A percentile compares a stretch with the other conserved stretches of the same genome.
Conservation (phyloP, 306 rosid genomes). For the Dryas alaskensis region DNA sequence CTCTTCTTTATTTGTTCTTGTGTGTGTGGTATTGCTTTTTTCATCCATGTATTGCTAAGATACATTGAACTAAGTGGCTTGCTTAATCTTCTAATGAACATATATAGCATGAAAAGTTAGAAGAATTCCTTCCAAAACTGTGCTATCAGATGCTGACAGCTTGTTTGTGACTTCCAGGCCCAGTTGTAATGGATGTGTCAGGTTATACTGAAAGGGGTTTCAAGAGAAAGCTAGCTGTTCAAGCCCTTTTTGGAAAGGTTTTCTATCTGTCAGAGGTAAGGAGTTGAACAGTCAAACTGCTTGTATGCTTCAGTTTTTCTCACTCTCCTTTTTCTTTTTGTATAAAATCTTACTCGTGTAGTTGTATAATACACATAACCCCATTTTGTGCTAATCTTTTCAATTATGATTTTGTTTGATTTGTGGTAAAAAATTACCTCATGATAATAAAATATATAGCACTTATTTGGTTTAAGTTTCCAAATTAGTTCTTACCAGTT, state of each 20-base stretch:
- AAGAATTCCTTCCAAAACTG: not conserved
- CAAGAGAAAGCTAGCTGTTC: slow-evolving; percentile 93
- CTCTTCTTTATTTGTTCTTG: slow-evolving; percentile 7
- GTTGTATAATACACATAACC: not conserved
- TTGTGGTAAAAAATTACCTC: not conserved
- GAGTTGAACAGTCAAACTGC: slow-evolving; percentile 21
- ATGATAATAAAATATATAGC: not conserved
- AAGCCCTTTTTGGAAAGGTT: slow-evolving; percentile 85
- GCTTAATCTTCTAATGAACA: slow-evolving; percentile 7
- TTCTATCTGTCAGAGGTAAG: slow-evolving; percentile 91
- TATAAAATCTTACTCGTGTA: not conserved
- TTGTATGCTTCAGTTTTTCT: slow-evolving; percentile 2
- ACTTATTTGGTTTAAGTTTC: not conserved
- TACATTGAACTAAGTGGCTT: slow-evolving; percentile 9
- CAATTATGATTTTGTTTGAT: not conserved
- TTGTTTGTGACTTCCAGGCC: slow-evolving; percentile 58
- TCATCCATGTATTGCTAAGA: slow-evolving; percentile 6
- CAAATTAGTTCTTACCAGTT: not conserved
- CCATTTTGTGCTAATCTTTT: not conserved
- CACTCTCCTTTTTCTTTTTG: not conserved
- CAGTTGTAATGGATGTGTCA: slow-evolving; percentile 75
- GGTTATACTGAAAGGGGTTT: slow-evolving; percentile 95
- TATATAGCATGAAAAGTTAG: not conserved
- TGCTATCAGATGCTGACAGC: slow-evolving; percentile 21
- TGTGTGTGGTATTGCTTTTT: slow-evolving; percentile 10